Conservation (phyloP, 768 basidiomycete genomes). For the Suillus fuscotomentosus region DNA sequence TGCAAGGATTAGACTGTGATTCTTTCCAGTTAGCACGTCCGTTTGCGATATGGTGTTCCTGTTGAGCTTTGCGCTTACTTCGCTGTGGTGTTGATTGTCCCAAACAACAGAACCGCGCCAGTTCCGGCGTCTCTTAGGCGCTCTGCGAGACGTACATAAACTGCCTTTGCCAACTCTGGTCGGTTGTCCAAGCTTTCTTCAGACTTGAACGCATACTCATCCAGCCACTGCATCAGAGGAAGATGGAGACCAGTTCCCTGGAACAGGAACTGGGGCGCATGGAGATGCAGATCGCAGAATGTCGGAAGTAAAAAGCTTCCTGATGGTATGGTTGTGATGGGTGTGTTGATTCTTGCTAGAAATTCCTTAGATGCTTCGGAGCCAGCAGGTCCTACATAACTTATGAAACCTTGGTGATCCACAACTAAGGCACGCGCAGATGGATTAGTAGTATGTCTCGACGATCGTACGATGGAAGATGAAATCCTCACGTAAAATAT, state of each 20-base stretch:
- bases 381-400: slow-evolving; percentile 42
- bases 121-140: slow-evolving; percentile 76
- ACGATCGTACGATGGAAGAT: background rate
- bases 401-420: slow-evolving; percentile 46
- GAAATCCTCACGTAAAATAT: slow-evolving; percentile 47
- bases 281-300: slow-evolving; percentile 82
- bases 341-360: slow-evolving; percentile 19
- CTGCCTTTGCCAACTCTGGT: slow-evolving; percentile 53
- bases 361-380: slow-evolving; percentile 35
- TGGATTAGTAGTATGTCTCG: slow-evolving; percentile 6
- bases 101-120: slow-evolving; percentile 75
- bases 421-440: slow-evolving; percentile 23
- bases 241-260: slow-evolving; percentile 85
- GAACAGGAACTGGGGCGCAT: slow-evolving; percentile 88
- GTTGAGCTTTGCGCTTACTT: slow-evolving; percentile 52
- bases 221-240: slow-evolving; percentile 82
- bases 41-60: background rate
- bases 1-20: slow-evolving; percentile 71
- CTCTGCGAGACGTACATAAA: slow-evolving; percentile 65
- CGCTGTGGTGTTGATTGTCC: slow-evolving; percentile 78
- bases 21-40: background rate
- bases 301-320: slow-evolving; percentile 76
- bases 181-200: slow-evolving; percentile 74
- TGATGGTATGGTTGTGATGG: slow-evolving; percentile 35
- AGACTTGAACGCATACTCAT: slow-evolving; percentile 78